phyloP scores from a whole-genome alignment of 2,329 filamentous ascomycete species.

The Epichloe aotearoae region DNA sequence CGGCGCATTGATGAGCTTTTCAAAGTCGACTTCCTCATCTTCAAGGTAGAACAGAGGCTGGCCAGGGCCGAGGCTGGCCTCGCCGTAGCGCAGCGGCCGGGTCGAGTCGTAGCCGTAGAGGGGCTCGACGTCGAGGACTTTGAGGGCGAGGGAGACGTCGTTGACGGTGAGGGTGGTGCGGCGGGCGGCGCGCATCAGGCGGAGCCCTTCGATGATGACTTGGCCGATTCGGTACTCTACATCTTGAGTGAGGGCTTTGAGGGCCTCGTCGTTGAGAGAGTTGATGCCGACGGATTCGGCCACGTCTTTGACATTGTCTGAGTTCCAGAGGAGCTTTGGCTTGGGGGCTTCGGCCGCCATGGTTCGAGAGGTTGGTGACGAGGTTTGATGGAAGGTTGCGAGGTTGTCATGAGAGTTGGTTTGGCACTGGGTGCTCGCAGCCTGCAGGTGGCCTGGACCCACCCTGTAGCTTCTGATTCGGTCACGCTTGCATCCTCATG shows the following conservation, averaged over 20 bases:
- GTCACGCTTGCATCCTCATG: no score
- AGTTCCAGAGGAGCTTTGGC: slow-evolving; percentile 69
- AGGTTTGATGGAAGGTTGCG: not conserved
- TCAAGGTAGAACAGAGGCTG: slow-evolving; percentile 96
- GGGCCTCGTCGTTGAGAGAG: slow-evolving; percentile 69
- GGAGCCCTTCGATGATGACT: slow-evolving; percentile 84
- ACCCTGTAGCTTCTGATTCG: no score
- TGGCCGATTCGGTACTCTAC: slow-evolving; percentile 92
- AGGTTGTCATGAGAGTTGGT: not conserved
- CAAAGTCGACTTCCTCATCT: slow-evolving; percentile 96
- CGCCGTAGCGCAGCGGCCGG: slow-evolving; percentile 76
- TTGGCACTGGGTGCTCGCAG: not conserved
- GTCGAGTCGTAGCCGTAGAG: slow-evolving; percentile 94
- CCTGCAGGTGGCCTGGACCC: no score
- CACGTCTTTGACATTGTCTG: slow-evolving; percentile 89
- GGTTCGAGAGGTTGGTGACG: slow-evolving; percentile 2
- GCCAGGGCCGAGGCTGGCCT: slow-evolving; percentile 83
- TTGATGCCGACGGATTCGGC: slow-evolving; percentile 89
- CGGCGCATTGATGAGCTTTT: slow-evolving; percentile 95
- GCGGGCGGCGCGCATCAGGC: slow-evolving; percentile 87
- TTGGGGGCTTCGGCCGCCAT: slow-evolving; percentile 30
- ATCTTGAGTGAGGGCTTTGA: slow-evolving; percentile 79
- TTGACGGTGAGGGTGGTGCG: slow-evolving; percentile 79
- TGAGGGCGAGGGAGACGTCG: slow-evolving; percentile 76
- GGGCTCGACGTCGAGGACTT: slow-evolving; percentile 84